Conservation (phyloP, 1,139 yeast species). For the Yamadazyma triangularis region DNA sequence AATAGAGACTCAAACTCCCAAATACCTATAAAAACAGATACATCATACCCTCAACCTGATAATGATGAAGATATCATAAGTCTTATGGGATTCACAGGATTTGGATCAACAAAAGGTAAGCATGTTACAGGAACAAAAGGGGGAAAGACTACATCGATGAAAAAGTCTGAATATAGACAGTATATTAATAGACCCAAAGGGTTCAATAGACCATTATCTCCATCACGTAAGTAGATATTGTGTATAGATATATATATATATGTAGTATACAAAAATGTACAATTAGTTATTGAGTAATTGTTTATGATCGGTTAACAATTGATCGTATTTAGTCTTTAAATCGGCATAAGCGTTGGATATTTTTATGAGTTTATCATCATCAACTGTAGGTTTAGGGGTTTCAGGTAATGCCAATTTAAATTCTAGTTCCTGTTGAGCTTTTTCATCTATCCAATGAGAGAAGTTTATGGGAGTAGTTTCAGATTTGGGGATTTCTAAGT, state of each 20-base stretch:
- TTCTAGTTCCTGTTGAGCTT: conserved; percentile 47
- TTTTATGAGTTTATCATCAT: conserved; percentile 33
- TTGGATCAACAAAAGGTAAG: conserved; percentile 58
- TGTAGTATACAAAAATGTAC: conserved; percentile 40
- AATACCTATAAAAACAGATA: no score
- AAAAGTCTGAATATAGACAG: conserved; percentile 53
- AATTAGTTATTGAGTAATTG: conserved; percentile 20
- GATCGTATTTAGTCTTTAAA: conserved; percentile 57
- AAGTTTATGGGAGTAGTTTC: conserved; percentile 13
- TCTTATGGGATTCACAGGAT: conserved; percentile 65
- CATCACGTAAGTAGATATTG: no score
- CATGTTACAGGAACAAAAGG: conserved; percentile 50
- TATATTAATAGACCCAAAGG: conserved; percentile 52
- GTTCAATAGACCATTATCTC: background rate
- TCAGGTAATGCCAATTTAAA: conserved; percentile 44
- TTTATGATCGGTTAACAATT: conserved; percentile 51
- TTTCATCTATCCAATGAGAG: conserved; percentile 40
- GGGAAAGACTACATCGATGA: conserved; percentile 41
- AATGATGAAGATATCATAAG: conserved; percentile 14
- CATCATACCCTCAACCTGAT: no score
- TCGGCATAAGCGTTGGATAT: conserved; percentile 57
- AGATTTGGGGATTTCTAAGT: conserved; percentile 35
- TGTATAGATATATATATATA: no score
- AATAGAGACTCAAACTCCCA: no score
- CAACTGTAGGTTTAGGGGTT: conserved; percentile 27